Evolutionary conservation across 768 basidiomycete species (phyloP).

Genomic region (Plicaturopsis crispa): DNA sequence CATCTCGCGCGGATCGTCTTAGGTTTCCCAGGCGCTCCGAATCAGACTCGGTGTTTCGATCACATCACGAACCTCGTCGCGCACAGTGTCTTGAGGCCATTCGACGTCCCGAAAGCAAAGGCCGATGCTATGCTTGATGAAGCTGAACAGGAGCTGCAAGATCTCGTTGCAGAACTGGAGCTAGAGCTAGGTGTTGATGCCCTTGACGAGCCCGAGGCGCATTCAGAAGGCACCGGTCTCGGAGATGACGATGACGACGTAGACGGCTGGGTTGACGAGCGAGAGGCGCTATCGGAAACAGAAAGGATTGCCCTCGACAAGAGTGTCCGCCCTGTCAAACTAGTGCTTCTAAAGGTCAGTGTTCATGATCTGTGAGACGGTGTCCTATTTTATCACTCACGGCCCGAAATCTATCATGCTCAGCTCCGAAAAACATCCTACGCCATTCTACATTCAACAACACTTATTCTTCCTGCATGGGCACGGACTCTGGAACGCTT

Average conservation of each 20-base stretch:
- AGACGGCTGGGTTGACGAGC: conserved; percentile 19
- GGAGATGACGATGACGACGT: conserved; percentile 9
- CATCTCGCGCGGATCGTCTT: conserved; percentile 15
- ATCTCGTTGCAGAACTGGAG: conserved; percentile 3
- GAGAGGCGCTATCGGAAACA: conserved; percentile 5
- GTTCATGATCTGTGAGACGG: background rate
- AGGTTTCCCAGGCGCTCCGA: conserved; percentile 14
- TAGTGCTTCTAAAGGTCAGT: conserved; percentile 25
- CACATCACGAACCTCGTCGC: conserved; percentile 31
- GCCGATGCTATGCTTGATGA: background rate
- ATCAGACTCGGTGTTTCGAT: conserved; percentile 25
- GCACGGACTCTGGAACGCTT: conserved; percentile 7
- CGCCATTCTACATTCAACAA: conserved; percentile 13
- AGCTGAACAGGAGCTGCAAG: conserved; percentile 7
- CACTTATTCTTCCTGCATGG: conserved; percentile 15
- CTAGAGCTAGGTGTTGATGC: conserved; percentile 1
- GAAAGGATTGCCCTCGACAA: conserved; percentile 13
- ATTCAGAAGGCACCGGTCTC: conserved; percentile 7
- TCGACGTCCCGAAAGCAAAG: conserved; percentile 20
- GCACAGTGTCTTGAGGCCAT: conserved; percentile 21
- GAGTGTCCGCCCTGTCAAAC: conserved; percentile 13
- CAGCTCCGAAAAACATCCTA: conserved; percentile 9
- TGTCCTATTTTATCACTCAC: background rate
- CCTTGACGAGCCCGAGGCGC: conserved; percentile 7
- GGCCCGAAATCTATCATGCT: conserved; percentile 6